A percentile compares a stretch with the other conserved stretches of the same genome.
These are phyloP conservation scores for Teunomyces pallodes DNA, from an alignment of 805 yeast genomes.

Conservation along the genomic window DNA sequence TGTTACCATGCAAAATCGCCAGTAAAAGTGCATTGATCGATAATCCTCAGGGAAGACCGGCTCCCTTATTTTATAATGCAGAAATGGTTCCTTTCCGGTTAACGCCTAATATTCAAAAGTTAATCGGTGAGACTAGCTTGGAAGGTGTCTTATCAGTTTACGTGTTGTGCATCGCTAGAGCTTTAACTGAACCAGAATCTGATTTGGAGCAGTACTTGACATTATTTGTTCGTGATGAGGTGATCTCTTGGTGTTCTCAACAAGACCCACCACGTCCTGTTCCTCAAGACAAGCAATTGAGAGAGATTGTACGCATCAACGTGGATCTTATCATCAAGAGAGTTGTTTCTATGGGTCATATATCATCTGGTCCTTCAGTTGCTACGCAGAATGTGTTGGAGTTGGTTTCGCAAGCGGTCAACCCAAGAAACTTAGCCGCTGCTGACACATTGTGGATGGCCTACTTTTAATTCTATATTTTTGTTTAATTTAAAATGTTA, in stretches of 20 bases:
- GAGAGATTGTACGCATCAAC: constrained; percentile 84
- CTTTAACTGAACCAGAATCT: constrained; percentile 86
- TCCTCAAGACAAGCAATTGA: constrained; percentile 77
- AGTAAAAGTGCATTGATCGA: constrained; percentile 37
- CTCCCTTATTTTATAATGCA: constrained; percentile 85
- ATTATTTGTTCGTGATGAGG: constrained; percentile 94
- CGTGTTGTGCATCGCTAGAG: constrained; percentile 80
- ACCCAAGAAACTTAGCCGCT: constrained; percentile 88
- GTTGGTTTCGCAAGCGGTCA: constrained; percentile 89
- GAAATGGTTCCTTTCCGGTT: constrained; percentile 95
- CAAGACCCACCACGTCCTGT: constrained; percentile 69
- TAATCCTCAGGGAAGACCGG: constrained; percentile 46
- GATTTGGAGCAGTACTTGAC: constrained; percentile 89
- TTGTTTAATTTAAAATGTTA: not conserved
- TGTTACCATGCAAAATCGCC: constrained; percentile 85
- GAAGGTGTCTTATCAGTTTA: constrained; percentile 90
- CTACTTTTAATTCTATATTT: constrained; percentile 50
- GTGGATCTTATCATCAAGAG: constrained; percentile 82
- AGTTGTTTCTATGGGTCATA: constrained; percentile 66
- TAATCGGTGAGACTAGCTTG: constrained; percentile 90
- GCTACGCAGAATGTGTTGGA: constrained; percentile 90
- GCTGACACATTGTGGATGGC: constrained; percentile 96
- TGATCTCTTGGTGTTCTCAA: constrained; percentile 89
- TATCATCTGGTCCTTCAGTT: constrained; percentile 61
- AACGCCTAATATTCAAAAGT: constrained; percentile 91